Percentiles rank a stretch among this genome's conserved stretches.
Conservation (phyloP, 2,329 filamentous ascomycete species). For the Fusarium devonianum region DNA sequence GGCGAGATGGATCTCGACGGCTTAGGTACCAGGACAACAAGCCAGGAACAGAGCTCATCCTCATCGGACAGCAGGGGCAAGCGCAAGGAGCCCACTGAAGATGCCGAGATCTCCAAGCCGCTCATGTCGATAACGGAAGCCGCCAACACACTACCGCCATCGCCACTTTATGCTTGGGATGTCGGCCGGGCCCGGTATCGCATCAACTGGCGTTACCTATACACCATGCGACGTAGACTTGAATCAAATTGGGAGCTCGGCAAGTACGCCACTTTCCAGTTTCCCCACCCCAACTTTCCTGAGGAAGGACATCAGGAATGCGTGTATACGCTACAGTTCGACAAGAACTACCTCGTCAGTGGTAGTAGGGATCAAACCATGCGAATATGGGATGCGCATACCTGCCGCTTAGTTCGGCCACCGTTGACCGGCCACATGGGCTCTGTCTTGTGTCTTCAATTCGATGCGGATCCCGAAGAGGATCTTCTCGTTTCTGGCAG, state of each 20-base stretch:
- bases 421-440: conserved; percentile 80
- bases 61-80: conserved; percentile 45
- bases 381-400: conserved; percentile 88
- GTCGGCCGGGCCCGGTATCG: conserved; percentile 59
- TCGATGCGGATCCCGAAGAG: conserved; percentile 85
- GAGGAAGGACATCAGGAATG: conserved; percentile 90
- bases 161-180: conserved; percentile 61
- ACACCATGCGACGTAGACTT: conserved; percentile 82
- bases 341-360: conserved; percentile 85
- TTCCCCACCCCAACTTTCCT: conserved; percentile 82
- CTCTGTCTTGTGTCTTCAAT: conserved; percentile 93
- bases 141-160: conserved; percentile 48
- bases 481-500: conserved; percentile 96
- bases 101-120: conserved; percentile 43
- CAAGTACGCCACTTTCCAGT: conserved; percentile 83
- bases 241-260: conserved; percentile 93
- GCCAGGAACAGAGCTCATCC: conserved; percentile 41
- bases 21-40: conserved; percentile 40
- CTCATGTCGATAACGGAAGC: conserved; percentile 42
- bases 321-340: conserved; percentile 94
- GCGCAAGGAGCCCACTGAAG: conserved; percentile 48
- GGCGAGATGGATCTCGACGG: conserved; percentile 45
- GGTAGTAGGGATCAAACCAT: conserved; percentile 90
- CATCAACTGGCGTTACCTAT: conserved; percentile 93
- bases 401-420: conserved; percentile 75